Base-by-base conservation (phyloP, 176 grass and related monocot species). In the Melocanna baccifera region DNA sequence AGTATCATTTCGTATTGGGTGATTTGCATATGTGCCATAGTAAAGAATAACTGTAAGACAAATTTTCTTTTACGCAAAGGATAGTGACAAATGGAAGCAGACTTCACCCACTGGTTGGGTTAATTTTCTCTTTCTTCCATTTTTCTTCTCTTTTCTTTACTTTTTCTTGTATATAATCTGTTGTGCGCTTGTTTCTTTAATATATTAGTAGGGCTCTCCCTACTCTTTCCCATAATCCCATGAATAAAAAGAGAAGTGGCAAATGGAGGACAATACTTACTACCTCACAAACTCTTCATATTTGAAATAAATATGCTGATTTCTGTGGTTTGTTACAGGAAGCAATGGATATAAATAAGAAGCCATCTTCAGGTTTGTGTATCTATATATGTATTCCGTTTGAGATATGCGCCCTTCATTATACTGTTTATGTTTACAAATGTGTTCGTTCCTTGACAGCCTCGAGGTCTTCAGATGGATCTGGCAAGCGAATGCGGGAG, bases 291-390 rank as follows among this genome's bases (percentile, higher is more conserved):
- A 75, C 19, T 45, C 67, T 28, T 4, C 3, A 8, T 40, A 55
- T 22, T 64, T 58, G 14, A 57, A 82, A 73, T 4, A 42, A 57
- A 18, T 12, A 30, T 67, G 55, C 78, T 83, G 74, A 83, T 73
- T 25, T 72, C 18, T 69, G 48, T 80, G 42, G 56, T 80, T 80
- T 81, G 81, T 15, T 84, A 73, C 86, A 99, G 96, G 96, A 99
- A 87, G 96, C 91, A 19, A 96, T 99, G 96, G 93, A 99, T 45
- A 96, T 85, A 92, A 99, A 99, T 59, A 92, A 89, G 32, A 99
- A 90, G 41, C 92, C 94, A 62, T 90, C 92, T 52, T 92, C 93
- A 92, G 96, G 96, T 94, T 71, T 80, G 81, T 79, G 9, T 40
- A 52, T 42, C 23, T 22, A 34, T 62, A 63, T 40, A 14, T 37